Evolutionary conservation across 768 basidiomycete genomes (phyloP).

Genomic region (Porphyrellus cyaneotinctus): DNA sequence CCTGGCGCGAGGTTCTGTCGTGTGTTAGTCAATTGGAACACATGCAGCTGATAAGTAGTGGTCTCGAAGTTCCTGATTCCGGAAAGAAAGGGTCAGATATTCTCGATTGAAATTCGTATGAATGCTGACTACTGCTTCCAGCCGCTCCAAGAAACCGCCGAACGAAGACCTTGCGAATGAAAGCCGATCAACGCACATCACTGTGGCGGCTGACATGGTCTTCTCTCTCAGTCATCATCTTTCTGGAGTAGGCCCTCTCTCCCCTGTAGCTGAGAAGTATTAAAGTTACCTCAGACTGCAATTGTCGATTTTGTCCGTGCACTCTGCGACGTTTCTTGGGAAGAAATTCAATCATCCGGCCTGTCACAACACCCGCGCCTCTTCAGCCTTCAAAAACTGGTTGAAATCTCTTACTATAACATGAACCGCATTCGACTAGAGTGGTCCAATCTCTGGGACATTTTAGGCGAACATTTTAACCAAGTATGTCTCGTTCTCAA

Average conservation of each 20-base stretch:
- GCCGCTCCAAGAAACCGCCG: conserved; percentile 56
- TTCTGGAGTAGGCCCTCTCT: conserved; percentile 72
- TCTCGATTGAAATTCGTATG: not conserved
- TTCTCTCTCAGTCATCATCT: conserved; percentile 94
- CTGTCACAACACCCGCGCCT: conserved; percentile 89
- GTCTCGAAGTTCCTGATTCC: conserved; percentile 77
- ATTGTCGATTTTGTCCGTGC: conserved; percentile 98
- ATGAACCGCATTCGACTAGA: conserved; percentile 97
- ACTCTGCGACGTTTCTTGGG: conserved; percentile 96
- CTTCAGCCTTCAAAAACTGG: conserved; percentile 96
- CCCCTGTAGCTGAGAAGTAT: not conserved
- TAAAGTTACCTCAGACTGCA: conserved; percentile 58
- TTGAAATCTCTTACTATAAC: conserved; percentile 99
- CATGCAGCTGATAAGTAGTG: conserved; percentile 95
- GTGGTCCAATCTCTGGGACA: conserved; percentile 98
- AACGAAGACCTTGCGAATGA: conserved; percentile 96
- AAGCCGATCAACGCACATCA: conserved; percentile 95
- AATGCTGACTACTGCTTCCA: conserved; percentile 11
- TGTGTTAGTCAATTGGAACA: conserved; percentile 98
- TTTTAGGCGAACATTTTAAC: conserved; percentile 97
- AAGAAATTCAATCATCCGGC: conserved; percentile 97
- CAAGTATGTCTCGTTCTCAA: conserved; percentile 51
- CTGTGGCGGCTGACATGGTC: conserved; percentile 98
- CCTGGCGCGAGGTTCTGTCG: conserved; percentile 93
- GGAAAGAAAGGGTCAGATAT: conserved; percentile 72